phyloP scores from a whole-genome alignment of 75 land plant genomes.

The Chamaecyparis obtusa region DNA sequence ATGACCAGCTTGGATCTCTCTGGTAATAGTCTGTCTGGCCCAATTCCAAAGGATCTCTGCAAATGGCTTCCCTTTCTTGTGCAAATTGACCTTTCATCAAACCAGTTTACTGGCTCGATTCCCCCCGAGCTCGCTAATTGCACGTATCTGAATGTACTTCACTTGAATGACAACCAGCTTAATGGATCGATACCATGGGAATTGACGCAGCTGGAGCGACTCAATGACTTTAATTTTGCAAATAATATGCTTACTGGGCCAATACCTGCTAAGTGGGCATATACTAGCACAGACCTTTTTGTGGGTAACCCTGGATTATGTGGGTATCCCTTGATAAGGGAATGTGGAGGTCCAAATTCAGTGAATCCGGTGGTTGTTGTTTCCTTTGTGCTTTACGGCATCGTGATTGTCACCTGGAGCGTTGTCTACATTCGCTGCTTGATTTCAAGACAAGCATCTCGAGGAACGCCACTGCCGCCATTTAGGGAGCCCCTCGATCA shows the following conservation, averaged over 20 bases:
- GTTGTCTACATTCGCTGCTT: no score
- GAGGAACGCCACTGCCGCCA: background rate
- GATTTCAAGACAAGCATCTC: no score
- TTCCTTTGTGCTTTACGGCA: no score
- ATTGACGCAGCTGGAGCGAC: no score
- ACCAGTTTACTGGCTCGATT: no score
- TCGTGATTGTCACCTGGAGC: no score
- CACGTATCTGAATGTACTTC: no score
- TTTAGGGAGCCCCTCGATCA: background rate
- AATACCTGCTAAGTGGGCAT: conserved; percentile 51
- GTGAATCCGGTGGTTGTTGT: conserved; percentile 8
- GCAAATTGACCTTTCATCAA: no score
- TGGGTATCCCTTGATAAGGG: conserved; percentile 44
- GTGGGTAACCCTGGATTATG: conserved; percentile 65
- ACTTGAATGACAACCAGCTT: no score
- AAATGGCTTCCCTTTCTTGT: conserved; percentile 20
- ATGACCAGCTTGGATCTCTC: no score
- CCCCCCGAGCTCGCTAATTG: no score
- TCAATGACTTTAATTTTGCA: conserved; percentile 43
- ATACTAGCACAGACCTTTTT: conserved; percentile 15
- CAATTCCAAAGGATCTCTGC: conserved; percentile 55
- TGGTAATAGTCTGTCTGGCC: conserved; percentile 40
- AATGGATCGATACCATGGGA: no score
- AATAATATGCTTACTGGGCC: conserved; percentile 55
- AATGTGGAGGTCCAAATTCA: background rate